Conservation (phyloP, 495 filamentous ascomycete genomes). For the Podospora pseudocomata region DNA sequence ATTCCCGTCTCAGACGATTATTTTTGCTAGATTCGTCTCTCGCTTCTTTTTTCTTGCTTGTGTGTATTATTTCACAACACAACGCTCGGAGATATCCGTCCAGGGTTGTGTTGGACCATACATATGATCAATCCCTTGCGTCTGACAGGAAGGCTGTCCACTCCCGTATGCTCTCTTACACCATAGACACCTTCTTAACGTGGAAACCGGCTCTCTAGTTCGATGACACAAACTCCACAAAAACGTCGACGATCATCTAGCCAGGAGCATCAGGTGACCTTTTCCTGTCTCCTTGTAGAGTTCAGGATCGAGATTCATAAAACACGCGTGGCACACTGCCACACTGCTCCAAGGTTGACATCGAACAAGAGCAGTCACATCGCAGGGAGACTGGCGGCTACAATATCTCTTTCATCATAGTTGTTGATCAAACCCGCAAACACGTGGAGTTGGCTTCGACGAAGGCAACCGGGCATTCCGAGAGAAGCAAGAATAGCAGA, state of each 20-base stretch:
- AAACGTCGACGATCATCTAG: not conserved
- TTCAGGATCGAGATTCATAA: not conserved
- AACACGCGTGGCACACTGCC: not conserved
- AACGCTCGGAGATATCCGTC: not conserved
- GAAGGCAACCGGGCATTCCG: not conserved
- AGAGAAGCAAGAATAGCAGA: not conserved
- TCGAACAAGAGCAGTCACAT: not conserved
- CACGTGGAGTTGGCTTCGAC: not conserved
- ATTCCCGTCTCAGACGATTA: slow-evolving; percentile 25
- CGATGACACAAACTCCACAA: not conserved
- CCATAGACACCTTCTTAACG: not conserved
- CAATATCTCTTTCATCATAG: not conserved
- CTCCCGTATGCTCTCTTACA: not conserved
- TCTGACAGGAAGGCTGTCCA: not conserved
- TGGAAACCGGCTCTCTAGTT: not conserved
- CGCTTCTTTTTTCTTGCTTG: not conserved
- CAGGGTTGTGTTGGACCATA: not conserved
- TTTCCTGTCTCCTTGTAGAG: not conserved
- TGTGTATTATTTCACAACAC: not conserved
- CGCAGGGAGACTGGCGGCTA: not conserved
- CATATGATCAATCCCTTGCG: not conserved
- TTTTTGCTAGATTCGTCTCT: slow-evolving; percentile 5
- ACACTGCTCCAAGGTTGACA: not conserved
- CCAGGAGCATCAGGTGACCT: not conserved
- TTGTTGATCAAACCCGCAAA: not conserved